These are phyloP conservation scores for Pontederia paniculata DNA, from an alignment of 176 grass and related monocot genomes.

Conservation along the genomic window DNA sequence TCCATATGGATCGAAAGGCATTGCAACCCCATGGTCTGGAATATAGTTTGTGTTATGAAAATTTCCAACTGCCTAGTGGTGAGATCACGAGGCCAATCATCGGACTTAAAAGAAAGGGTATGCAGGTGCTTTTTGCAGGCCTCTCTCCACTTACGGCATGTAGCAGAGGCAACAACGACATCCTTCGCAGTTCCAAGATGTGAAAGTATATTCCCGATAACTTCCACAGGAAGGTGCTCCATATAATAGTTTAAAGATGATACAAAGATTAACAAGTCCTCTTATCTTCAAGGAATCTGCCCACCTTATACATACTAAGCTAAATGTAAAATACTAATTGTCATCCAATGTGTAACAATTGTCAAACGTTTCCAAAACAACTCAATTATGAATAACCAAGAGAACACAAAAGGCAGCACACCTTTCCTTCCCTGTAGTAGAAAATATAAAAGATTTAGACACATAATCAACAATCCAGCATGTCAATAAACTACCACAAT, in stretches of 20 bases:
- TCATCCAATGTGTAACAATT: no score
- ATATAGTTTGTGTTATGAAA: slow-evolving; percentile 87
- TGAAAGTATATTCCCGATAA: slow-evolving; percentile 84
- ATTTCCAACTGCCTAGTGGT: slow-evolving; percentile 72
- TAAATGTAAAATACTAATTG: no score
- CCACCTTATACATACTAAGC: slow-evolving; percentile 1
- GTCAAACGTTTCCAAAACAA: no score
- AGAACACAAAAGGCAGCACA: no score
- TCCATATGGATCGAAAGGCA: slow-evolving; percentile 78
- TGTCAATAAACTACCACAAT: no score
- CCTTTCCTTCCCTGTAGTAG: no score
- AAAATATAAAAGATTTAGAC: no score
- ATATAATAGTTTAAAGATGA: slow-evolving; percentile 20
- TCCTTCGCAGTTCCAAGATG: slow-evolving; percentile 61
- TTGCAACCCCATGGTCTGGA: slow-evolving; percentile 75
- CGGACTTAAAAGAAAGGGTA: slow-evolving; percentile 63
- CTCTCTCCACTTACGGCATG: slow-evolving; percentile 69
- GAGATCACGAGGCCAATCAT: slow-evolving; percentile 66
- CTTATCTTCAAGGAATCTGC: slow-evolving; percentile 4
- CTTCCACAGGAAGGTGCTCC: slow-evolving; percentile 82
- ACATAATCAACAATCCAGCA: no score
- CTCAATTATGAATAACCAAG: no score
- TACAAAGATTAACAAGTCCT: neutral
- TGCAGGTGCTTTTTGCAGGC: slow-evolving; percentile 73
- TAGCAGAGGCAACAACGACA: slow-evolving; percentile 65